phyloP scores from a whole-genome alignment of 202 grass and related monocot genomes.

The Hordeum pubiflorum region DNA sequence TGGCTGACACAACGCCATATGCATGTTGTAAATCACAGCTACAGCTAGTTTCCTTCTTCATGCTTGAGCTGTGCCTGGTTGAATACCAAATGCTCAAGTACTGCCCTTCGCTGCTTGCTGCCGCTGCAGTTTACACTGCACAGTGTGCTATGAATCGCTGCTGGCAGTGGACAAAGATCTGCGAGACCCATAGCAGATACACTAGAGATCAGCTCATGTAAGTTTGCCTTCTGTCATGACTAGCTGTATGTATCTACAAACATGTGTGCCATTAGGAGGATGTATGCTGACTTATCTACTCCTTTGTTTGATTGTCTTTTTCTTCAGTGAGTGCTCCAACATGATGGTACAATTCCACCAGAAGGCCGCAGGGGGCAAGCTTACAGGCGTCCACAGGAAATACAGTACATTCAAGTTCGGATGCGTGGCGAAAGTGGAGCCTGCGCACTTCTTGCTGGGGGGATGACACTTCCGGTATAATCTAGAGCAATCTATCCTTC shows the following conservation, averaged over 20 bases:
- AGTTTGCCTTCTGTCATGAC: slow-evolving; percentile 14
- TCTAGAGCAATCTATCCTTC: slow-evolving; percentile 37
- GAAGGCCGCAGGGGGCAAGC: slow-evolving; percentile 61
- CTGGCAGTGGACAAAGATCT: slow-evolving; percentile 58
- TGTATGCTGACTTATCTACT: not conserved
- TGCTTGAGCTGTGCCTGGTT: slow-evolving; percentile 78
- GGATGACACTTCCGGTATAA: not conserved
- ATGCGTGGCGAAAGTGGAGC: slow-evolving; percentile 55
- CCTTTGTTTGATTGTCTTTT: slow-evolving; percentile 11
- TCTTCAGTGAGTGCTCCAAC: slow-evolving; percentile 61
- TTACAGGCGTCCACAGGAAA: slow-evolving; percentile 66
- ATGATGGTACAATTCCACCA: slow-evolving; percentile 81
- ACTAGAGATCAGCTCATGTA: slow-evolving; percentile 72
- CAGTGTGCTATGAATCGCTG: slow-evolving; percentile 58
- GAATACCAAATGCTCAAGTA: slow-evolving; percentile 90
- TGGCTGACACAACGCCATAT: slow-evolving; percentile 3
- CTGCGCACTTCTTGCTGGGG: slow-evolving; percentile 55
- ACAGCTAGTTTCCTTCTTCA: slow-evolving; percentile 71
- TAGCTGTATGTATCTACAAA: not conserved
- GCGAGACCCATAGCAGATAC: slow-evolving; percentile 69
- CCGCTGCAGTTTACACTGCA: slow-evolving; percentile 80
- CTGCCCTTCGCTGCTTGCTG: slow-evolving; percentile 67
- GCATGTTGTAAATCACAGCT: slow-evolving; percentile 43
- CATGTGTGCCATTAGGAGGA: slow-evolving; percentile 4
- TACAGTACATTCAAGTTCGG: slow-evolving; percentile 71